Percentiles rank a stretch among this genome's conserved stretches.
Conservation (phyloP, 2,329 filamentous ascomycete species). For the Chrysoporthe cubensis region DNA sequence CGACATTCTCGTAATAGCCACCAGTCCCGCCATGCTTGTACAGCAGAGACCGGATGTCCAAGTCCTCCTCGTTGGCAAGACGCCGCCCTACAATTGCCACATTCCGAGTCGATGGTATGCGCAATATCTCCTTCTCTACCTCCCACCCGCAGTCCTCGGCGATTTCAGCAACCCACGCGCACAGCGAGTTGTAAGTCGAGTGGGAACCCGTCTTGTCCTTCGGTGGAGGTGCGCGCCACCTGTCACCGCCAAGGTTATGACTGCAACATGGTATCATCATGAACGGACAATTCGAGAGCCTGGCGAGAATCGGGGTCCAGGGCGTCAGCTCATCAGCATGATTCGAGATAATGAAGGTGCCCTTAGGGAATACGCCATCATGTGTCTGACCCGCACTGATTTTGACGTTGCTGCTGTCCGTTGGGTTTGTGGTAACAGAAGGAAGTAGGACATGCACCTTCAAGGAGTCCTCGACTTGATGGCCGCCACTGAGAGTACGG, state of each 20-base stretch:
- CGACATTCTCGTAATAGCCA: constrained; percentile 63
- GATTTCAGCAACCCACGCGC: constrained; percentile 74
- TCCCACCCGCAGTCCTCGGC: constrained; percentile 73
- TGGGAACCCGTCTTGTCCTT: constrained; percentile 53
- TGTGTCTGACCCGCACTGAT: constrained; percentile 42
- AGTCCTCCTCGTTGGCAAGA: constrained; percentile 34
- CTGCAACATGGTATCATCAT: constrained; percentile 96
- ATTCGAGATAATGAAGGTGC: constrained; percentile 94
- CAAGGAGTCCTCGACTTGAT: constrained; percentile 23
- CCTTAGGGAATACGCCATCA: constrained; percentile 68
- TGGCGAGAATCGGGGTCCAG: constrained; percentile 90
- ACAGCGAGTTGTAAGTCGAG: constrained; percentile 83
- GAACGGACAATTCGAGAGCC: constrained; percentile 76
- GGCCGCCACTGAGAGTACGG: constrained; percentile 39
- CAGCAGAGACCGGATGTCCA: constrained; percentile 51
- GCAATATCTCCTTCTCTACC: constrained; percentile 81
- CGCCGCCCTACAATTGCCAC: constrained; percentile 75
- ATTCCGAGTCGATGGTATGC: constrained; percentile 93
- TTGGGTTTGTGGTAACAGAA: constrained; percentile 39
- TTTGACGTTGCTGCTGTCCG: constrained; percentile 25
- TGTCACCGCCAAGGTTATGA: constrained; percentile 77
- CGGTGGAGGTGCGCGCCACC: constrained; percentile 68
- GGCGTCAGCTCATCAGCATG: constrained; percentile 95
- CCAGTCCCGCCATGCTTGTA: constrained; percentile 57
- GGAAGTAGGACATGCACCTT: constrained; percentile 50